Base-by-base conservation (phyloP, 2,329 filamentous ascomycete species). In the Hyphodiscus sp. region DNA sequence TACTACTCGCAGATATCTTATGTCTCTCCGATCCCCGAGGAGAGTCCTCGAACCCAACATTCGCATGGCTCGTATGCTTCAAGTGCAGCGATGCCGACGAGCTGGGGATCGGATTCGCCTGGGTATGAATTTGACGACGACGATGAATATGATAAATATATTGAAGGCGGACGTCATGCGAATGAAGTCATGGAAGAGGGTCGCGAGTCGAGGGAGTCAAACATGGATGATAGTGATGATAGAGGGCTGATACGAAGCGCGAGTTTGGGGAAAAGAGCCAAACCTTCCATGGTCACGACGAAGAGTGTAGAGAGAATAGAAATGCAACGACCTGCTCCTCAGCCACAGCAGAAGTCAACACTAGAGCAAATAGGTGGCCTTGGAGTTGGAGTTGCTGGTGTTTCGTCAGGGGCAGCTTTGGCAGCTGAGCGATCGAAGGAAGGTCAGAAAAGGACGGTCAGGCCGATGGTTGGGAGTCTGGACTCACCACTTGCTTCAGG, bases 11-110 rank as follows among this genome's bases (percentile, higher is more conserved):
- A 77, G 58, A 71, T 75, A 13, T 87, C 85, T 0, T 85, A 78
- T 55, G 85, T 91, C 23, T 87, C 87, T 0, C 86, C 87, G 0
- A 91, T 91, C 50, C 85, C 83, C 0, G 87, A 91, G 67, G 87
- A 91, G 65, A 80, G 77, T 58, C 76, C 80, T 0, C 74, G 71
- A 48, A 62, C 69, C 20, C 64, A 77, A 20, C 73, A 76, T 51
- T 82, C 82, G 0, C 79, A 82, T 64, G 75, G 76, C 26, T 89
- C 87, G 0, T 85, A 81, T 63, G 86, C 82, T 20, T 90, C 87
- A 2, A 90, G 86, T 61, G 80, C 82, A 38, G 86, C 81, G 0
- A 87, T 90, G 67, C 86, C 87, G 1, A 80, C 82, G 19, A 82
- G 75, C 60, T 90, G 85, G 80, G 80, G 75, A 4, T 78, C 75